A percentile compares a stretch with the other conserved stretches of the same genome.
Evolutionary conservation across 768 basidiomycete species (phyloP).

Genomic region (Naganishia onofrii): DNA sequence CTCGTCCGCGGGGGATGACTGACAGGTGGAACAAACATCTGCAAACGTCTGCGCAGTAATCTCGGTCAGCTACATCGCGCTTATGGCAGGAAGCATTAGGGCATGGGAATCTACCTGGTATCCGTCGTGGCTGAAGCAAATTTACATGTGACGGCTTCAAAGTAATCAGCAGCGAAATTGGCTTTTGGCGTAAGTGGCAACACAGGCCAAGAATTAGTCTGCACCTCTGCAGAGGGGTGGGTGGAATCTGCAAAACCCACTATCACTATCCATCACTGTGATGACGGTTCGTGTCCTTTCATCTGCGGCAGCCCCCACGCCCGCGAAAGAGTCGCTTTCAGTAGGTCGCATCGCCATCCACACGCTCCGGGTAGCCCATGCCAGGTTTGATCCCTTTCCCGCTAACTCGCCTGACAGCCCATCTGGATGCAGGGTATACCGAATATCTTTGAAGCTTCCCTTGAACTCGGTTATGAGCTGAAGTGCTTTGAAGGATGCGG

Average conservation of each 20-base stretch:
- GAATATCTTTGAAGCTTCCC: conserved; percentile 41
- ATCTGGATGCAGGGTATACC: conserved; percentile 42
- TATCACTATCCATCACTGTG: conserved; percentile 40
- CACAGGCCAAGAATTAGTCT: not conserved
- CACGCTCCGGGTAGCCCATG: conserved; percentile 36
- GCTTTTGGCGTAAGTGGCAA: conserved; percentile 6
- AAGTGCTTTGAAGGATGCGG: conserved; percentile 38
- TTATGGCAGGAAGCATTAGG: conserved; percentile 26
- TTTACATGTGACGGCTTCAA: conserved; percentile 39
- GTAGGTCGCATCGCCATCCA: conserved; percentile 36
- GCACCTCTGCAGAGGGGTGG: not conserved
- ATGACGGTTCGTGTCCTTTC: conserved; percentile 36
- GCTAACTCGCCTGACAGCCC: conserved; percentile 40
- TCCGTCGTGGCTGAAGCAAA: conserved; percentile 33
- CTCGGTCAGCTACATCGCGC: conserved; percentile 27
- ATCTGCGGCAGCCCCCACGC: conserved; percentile 9
- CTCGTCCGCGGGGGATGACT: not conserved
- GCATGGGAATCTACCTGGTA: not conserved
- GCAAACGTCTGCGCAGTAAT: not conserved
- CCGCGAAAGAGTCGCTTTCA: conserved; percentile 11
- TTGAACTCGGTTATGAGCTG: conserved; percentile 40
- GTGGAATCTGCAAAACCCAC: conserved; percentile 20
- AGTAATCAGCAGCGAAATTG: conserved; percentile 44
- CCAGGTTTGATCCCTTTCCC: conserved; percentile 44
- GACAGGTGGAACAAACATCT: conserved; percentile 34